phyloP scores from a whole-genome alignment of 2,329 filamentous ascomycete genomes.

The Pseudogymnoascus sp. region DNA sequence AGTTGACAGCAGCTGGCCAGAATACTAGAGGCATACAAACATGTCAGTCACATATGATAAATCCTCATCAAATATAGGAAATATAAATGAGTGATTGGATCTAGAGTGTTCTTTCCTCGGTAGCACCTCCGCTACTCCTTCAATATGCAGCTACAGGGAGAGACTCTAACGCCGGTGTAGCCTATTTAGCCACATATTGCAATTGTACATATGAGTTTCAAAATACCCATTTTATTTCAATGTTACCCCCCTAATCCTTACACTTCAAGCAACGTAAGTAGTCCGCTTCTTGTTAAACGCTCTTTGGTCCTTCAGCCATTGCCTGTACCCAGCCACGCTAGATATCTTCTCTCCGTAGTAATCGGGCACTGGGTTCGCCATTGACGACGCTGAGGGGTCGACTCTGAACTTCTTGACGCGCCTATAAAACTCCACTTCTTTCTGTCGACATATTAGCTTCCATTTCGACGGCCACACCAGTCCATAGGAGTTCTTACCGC shows the following conservation, averaged over 20 bases:
- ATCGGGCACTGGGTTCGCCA: constrained; percentile 77
- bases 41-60: neutral
- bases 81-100: constrained; percentile 10
- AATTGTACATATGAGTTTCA: constrained; percentile 6
- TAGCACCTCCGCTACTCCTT: constrained; percentile 1
- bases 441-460: constrained; percentile 39
- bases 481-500: constrained; percentile 41
- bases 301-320: constrained; percentile 95
- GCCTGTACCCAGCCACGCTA: constrained; percentile 81
- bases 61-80: neutral
- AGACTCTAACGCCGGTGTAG: constrained; percentile 5
- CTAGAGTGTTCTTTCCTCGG: constrained; percentile 3
- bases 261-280: constrained; percentile 21
- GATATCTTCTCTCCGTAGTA: constrained; percentile 99
- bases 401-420: constrained; percentile 88
- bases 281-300: constrained; percentile 82
- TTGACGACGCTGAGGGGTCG: constrained; percentile 80
- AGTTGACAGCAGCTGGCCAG: constrained; percentile 53
- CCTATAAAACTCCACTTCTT: constrained; percentile 90
- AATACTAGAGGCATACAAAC: constrained; percentile 36
- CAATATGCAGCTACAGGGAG: constrained; percentile 7
- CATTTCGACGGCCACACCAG: neutral
- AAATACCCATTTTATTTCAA: constrained; percentile 3
- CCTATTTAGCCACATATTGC: constrained; percentile 7
- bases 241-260: neutral